Evolutionary conservation across 306 rosid species (phyloP), one percentile per base, ranked within the genome.

Genomic region (Lagenaria siceraria): DNA sequence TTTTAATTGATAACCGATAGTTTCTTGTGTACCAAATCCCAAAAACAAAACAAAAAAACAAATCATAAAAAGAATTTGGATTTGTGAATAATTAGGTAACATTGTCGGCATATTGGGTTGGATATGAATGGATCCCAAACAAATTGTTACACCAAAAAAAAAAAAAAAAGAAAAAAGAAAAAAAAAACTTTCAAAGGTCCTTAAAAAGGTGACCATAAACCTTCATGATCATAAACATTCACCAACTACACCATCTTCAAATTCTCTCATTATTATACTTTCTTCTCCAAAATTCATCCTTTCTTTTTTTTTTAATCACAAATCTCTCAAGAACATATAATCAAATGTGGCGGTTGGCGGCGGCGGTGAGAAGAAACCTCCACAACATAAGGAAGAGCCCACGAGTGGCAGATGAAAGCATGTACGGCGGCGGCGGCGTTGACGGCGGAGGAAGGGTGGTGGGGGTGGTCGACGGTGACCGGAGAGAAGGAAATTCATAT

Each of bases 371-470:
- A 48, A 87, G 85, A 58, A 88, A 86, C 80, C 77, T 88, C 13
- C 80, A 84, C 35, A 89, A 51, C 72, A 77, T 84, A 38, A 86
- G 77, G 80, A 90, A 90, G 84, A 85, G 92, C 24, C 83, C 95
- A 3, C 83, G 86, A 80, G 95, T 90, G 33, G 95, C 92, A 22
- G 95, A 90, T 79, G 92, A 88, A 56, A 90, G 75, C 85, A 90
- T 90, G 89, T 75, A 82, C 63, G 81, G 73, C 35, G 58, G n/a
- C 14, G 86, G 82, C 52, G 78, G 49, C 0, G 84, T 63, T 1
- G 72, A 33, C 29, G 33, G 35, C 21, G 75, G 29, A 21, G 21
- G 7, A 7, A 15, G 6, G 33, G 75, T 13, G 11, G 52, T 5
- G 52, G 52, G 5, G 52, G 51, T 51, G 7, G 56, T 25, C 3